phyloP scores from a whole-genome alignment of 495 filamentous ascomycete genomes.

The Xylaria flabelliformis region DNA sequence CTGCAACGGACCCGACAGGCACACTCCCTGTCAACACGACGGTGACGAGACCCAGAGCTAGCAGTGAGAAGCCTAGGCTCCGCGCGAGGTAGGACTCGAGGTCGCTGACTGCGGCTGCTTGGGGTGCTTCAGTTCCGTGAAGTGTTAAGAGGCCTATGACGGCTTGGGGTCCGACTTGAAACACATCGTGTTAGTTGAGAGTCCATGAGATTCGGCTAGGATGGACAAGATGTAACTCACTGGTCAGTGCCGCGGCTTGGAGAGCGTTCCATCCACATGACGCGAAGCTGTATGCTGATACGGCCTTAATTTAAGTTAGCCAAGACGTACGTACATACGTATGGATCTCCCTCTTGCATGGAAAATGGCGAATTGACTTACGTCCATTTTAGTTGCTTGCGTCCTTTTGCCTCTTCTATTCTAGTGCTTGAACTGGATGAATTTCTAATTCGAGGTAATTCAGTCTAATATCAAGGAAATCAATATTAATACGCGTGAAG shows the following conservation, averaged over 20 bases:
- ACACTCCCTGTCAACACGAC: conserved; percentile 76
- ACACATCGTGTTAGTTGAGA: background rate
- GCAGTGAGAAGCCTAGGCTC: conserved; percentile 67
- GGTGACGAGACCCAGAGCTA: conserved; percentile 69
- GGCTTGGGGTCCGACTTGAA: conserved; percentile 62
- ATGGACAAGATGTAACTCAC: conserved; percentile 4
- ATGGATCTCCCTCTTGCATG: background rate
- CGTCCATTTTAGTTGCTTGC: conserved; percentile 9
- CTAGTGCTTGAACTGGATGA: background rate
- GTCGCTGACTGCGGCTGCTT: conserved; percentile 1
- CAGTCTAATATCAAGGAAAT: background rate
- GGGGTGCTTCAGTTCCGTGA: conserved; percentile 47
- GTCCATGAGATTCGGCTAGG: too few relatives aligned
- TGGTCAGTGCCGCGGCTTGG: conserved; percentile 69
- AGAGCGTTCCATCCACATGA: conserved; percentile 70
- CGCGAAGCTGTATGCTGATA: conserved; percentile 69
- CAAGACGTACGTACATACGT: too few relatives aligned
- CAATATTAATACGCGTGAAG: background rate
- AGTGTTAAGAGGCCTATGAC: conserved; percentile 65
- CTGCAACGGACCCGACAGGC: conserved; percentile 63
- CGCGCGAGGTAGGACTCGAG: conserved; percentile 80
- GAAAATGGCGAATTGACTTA: conserved; percentile 2
- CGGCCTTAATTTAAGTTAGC: conserved; percentile 53
- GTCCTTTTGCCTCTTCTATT: background rate
- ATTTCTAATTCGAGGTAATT: background rate